Conservation (phyloP, 2,329 filamentous ascomycete genomes). For the Colletotrichum incanum region DNA sequence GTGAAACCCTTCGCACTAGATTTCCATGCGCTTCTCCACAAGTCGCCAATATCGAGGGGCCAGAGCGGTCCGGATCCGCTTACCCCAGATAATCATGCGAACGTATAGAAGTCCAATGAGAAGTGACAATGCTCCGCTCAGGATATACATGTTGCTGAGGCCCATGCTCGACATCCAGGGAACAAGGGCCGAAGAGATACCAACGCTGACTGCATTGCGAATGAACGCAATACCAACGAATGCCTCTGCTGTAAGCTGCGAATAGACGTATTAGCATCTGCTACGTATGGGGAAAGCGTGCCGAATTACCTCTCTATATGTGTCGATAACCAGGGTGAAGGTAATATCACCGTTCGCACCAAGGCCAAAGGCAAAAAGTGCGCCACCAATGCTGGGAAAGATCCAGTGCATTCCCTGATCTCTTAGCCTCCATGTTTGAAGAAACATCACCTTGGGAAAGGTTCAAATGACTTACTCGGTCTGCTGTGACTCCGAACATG, state of each 20-base stretch:
- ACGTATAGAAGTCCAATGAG: conserved; percentile 47
- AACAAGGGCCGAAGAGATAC: conserved; percentile 49
- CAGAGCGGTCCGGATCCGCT: conserved; percentile 46
- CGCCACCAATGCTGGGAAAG: conserved; percentile 53
- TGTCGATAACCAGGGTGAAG: conserved; percentile 54
- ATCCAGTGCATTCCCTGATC: conserved; percentile 57
- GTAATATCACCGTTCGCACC: conserved; percentile 53
- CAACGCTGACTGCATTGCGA: conserved; percentile 51
- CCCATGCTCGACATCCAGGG: conserved; percentile 53
- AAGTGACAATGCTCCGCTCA: conserved; percentile 47
- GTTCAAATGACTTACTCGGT: conserved; percentile 47
- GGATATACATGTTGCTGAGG: conserved; percentile 50
- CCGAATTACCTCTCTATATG: conserved; percentile 53
- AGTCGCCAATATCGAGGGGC: conserved; percentile 34
- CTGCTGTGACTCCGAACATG: conserved; percentile 55
- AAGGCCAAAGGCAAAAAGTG: conserved; percentile 55
- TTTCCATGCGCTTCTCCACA: conserved; percentile 32
- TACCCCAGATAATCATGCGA: conserved; percentile 53
- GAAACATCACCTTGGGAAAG: too few relatives aligned
- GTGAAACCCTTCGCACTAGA: not conserved
- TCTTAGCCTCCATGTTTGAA: not conserved
- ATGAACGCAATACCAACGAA: conserved; percentile 53
- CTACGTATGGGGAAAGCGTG: not conserved
- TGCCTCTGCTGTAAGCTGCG: conserved; percentile 48
- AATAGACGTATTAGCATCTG: not conserved